These are phyloP conservation scores for Aspergillus kassunensis DNA, from an alignment of 495 filamentous ascomycete species.

Conservation along the genomic window DNA sequence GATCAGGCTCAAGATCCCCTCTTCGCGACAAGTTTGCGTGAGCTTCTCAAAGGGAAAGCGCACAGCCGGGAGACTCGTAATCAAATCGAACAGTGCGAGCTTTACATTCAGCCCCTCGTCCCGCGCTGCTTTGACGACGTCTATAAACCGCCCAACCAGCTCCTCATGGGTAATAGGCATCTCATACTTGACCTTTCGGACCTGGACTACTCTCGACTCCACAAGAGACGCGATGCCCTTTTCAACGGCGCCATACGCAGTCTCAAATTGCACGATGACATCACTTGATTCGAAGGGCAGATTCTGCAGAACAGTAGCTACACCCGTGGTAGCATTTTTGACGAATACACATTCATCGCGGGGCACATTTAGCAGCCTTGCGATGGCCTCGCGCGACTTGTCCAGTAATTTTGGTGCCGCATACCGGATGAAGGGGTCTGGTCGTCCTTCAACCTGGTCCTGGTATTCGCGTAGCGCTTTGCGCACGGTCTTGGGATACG, in stretches of 20 bases:
- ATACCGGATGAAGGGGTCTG: constrained; percentile 71
- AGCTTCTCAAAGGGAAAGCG: constrained; percentile 73
- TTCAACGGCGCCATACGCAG: constrained; percentile 72
- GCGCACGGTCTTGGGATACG: constrained; percentile 60
- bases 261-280: constrained; percentile 64
- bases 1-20: constrained; percentile 59
- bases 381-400: constrained; percentile 58
- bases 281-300: constrained; percentile 57
- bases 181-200: constrained; percentile 38
- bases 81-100: constrained; percentile 72
- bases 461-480: constrained; percentile 54
- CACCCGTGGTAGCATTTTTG: constrained; percentile 73
- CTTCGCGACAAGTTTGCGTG: constrained; percentile 55
- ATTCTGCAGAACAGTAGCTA: constrained; percentile 79
- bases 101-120: constrained; percentile 44
- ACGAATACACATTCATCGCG: constrained; percentile 68
- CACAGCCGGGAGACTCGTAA: constrained; percentile 70
- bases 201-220: constrained; percentile 49
- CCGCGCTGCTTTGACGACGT: constrained; percentile 39
- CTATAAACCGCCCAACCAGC: constrained; percentile 50
- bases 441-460: constrained; percentile 54
- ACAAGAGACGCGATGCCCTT: constrained; percentile 64
- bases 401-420: constrained; percentile 56
- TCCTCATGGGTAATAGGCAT: constrained; percentile 61
- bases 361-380: constrained; percentile 58